Conservation (phyloP, 2,329 filamentous ascomycete genomes). For the Cercospora zeae-maydis region DNA sequence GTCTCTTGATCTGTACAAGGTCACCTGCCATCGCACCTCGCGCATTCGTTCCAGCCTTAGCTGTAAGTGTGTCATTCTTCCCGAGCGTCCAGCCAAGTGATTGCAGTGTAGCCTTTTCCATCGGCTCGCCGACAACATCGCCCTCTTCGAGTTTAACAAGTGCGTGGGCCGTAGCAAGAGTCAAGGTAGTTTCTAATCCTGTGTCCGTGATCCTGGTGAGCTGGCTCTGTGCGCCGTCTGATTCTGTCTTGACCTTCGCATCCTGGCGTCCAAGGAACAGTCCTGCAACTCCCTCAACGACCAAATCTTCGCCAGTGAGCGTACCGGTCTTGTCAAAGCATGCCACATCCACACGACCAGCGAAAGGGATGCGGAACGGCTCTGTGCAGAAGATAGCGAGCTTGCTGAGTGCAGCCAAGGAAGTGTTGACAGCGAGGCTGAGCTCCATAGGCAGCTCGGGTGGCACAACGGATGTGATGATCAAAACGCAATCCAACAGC, state of each 20-base stretch:
- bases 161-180: slow-evolving; percentile 91
- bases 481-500: slow-evolving; percentile 92
- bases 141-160: slow-evolving; percentile 95
- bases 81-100: slow-evolving; percentile 93
- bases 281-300: slow-evolving; percentile 94
- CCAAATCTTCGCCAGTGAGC: slow-evolving; percentile 89
- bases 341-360: slow-evolving; percentile 89
- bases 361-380: slow-evolving; percentile 95
- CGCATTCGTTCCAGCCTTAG: slow-evolving; percentile 54
- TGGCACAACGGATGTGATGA: slow-evolving; percentile 96
- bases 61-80: slow-evolving; percentile 76
- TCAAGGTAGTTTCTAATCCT: slow-evolving; percentile 79
- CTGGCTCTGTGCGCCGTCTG: slow-evolving; percentile 77
- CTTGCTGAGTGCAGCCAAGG: slow-evolving; percentile 87
- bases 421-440: slow-evolving; percentile 95
- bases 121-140: slow-evolving; percentile 94
- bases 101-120: slow-evolving; percentile 92
- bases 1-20: slow-evolving; percentile 87
- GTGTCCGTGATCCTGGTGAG: slow-evolving; percentile 69
- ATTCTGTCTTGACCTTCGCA: slow-evolving; percentile 55
- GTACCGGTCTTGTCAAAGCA: slow-evolving; percentile 99
- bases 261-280: slow-evolving; percentile 68
- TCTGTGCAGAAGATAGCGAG: slow-evolving; percentile 98
- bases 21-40: slow-evolving; percentile 53
- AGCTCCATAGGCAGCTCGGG: slow-evolving; percentile 98